Evolutionary conservation across 192 early-diverging fungal genomes (phyloP).

Genomic region (Obelidium mucronatum): DNA sequence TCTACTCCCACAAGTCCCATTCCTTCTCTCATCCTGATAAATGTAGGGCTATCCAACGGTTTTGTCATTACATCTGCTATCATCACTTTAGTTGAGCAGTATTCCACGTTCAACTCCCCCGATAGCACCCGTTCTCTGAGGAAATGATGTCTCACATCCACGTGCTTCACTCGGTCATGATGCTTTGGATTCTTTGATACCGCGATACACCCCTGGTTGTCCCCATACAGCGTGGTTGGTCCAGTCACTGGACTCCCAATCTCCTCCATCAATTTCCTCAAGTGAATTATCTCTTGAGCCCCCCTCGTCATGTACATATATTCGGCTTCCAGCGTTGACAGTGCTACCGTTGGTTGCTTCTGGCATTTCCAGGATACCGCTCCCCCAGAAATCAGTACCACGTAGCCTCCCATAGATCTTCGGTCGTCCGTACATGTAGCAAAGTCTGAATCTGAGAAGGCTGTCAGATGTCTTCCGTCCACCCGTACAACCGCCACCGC

Average conservation of each 20-base stretch:
- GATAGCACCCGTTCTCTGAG: neutral
- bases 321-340: neutral
- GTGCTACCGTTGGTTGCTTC: slow-evolving; percentile 5
- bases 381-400: neutral
- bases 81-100: neutral
- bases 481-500: no score
- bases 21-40: no score
- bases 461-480: no score
- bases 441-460: slow-evolving; percentile 4
- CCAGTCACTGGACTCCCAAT: neutral
- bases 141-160: slow-evolving; percentile 10
- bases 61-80: no score
- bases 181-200: neutral
- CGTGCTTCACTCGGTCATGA: slow-evolving; percentile 3
- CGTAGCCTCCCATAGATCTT: neutral
- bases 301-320: neutral
- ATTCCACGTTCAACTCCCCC: neutral
- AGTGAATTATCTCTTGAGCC: neutral
- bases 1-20: no score
- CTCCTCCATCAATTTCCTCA: neutral
- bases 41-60: no score
- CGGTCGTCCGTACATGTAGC: neutral
- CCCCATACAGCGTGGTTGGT: neutral
- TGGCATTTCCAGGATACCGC: neutral
- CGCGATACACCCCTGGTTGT: neutral